A percentile compares a stretch with the other conserved stretches of the same genome.
Evolutionary conservation across 306 rosid species (phyloP).

Genomic region (Adenanthera pavonina): DNA sequence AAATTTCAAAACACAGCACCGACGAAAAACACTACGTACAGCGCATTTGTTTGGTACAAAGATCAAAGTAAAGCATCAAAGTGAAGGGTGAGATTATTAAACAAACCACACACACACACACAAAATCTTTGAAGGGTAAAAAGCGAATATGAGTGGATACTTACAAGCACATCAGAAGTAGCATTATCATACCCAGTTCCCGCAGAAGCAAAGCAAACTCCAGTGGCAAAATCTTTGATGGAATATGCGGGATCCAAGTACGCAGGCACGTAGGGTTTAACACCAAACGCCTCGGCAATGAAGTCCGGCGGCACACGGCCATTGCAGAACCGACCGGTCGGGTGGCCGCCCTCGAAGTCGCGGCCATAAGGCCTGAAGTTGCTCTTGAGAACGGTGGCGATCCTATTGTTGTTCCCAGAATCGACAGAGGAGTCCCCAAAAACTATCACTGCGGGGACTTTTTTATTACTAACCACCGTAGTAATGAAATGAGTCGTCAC

Average conservation of each 20-base stretch:
- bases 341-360: conserved; percentile 66
- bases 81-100: too few species aligned
- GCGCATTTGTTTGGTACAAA: too few species aligned
- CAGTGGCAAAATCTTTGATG: conserved; percentile 72
- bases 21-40: too few species aligned
- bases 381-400: conserved; percentile 74
- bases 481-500: neutral
- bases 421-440: conserved; percentile 92
- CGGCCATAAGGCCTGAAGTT: conserved; percentile 88
- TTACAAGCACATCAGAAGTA: conserved; percentile 75
- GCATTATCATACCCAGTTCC: conserved; percentile 66
- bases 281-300: conserved; percentile 67
- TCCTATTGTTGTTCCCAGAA: conserved; percentile 82
- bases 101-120: too few species aligned
- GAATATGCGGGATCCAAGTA: conserved; percentile 78
- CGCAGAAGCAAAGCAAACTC: conserved; percentile 93
- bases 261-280: conserved; percentile 66
- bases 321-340: conserved; percentile 82
- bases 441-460: conserved; percentile 49
- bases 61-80: too few species aligned
- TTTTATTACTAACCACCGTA: neutral
- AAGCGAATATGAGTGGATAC: neutral
- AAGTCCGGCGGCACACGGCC: conserved; percentile 85
- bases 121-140: too few species aligned
- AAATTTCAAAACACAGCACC: too few species aligned